Conservation (phyloP, 176 grass and related monocot species). For the Cenchrus purpureus region DNA sequence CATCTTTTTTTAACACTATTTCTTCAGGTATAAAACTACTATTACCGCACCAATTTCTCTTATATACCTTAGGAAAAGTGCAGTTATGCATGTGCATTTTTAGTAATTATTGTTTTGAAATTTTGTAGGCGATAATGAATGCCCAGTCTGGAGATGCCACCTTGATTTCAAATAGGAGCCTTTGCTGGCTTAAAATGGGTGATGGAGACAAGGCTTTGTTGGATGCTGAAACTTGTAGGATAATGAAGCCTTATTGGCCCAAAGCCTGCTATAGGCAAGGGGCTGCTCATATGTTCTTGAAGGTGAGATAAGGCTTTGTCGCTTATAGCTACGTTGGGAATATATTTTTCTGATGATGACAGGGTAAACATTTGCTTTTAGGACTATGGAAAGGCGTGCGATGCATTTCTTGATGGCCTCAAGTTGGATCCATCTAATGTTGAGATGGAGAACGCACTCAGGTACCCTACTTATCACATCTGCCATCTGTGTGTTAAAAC, state of each 20-base stretch:
- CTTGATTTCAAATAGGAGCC: not conserved
- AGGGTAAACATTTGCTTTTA: not conserved
- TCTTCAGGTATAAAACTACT: too few species aligned
- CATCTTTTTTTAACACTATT: too few species aligned
- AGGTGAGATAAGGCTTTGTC: not conserved
- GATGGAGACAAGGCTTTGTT: not conserved
- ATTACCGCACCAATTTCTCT: not conserved
- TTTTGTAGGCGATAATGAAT: not conserved
- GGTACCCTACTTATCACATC: too few species aligned
- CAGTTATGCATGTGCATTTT: not conserved
- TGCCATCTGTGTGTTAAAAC: too few species aligned
- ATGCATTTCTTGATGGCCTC: not conserved
- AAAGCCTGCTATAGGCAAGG: not conserved
- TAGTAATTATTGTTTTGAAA: not conserved
- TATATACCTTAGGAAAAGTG: not conserved
- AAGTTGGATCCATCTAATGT: not conserved
- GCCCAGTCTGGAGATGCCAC: not conserved
- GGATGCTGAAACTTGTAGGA: not conserved
- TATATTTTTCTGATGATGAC: not conserved
- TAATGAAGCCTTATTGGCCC: not conserved
- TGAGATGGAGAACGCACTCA: not conserved
- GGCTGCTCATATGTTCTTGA: not conserved
- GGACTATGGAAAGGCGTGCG: not conserved
- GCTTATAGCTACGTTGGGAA: not conserved
- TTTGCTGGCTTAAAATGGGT: not conserved